A percentile compares a stretch with the other conserved stretches of the same genome.
phyloP scores from a whole-genome alignment of 345 rosid genomes.

The Rhodomyrtus tomentosa region DNA sequence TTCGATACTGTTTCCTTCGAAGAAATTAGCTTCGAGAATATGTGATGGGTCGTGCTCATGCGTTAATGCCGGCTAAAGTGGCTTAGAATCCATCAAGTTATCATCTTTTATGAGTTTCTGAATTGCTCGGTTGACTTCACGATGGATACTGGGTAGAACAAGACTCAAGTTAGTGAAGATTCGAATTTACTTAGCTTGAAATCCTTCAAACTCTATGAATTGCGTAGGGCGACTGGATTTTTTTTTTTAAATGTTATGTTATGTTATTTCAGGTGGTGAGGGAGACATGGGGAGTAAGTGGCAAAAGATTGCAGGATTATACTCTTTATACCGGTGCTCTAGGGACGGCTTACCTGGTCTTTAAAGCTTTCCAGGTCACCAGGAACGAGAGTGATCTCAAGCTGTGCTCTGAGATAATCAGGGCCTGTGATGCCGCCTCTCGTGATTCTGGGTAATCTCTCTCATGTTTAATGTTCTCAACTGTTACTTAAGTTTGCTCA shows the following conservation, averaged over 20 bases:
- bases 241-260: neutral
- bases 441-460: conserved; percentile 29
- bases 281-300: conserved; percentile 40
- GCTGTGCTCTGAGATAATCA: conserved; percentile 38
- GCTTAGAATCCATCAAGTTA: neutral
- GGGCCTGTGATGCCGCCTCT: conserved; percentile 60
- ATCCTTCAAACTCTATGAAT: neutral
- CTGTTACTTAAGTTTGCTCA: neutral
- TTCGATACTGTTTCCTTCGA: neutral
- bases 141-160: neutral
- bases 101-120: neutral
- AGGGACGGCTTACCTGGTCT: conserved; percentile 54
- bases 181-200: neutral
- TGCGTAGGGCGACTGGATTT: neutral
- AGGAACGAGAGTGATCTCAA: conserved; percentile 37
- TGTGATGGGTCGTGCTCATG: neutral
- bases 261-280: conserved; percentile 33
- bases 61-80: neutral
- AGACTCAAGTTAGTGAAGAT: neutral
- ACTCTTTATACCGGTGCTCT: conserved; percentile 47
- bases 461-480: neutral
- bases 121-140: neutral
- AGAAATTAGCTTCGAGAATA: neutral
- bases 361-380: conserved; percentile 39
- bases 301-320: conserved; percentile 38